Base-by-base conservation (phyloP, 495 filamentous ascomycete species). In the Aspergillus baeticus region DNA sequence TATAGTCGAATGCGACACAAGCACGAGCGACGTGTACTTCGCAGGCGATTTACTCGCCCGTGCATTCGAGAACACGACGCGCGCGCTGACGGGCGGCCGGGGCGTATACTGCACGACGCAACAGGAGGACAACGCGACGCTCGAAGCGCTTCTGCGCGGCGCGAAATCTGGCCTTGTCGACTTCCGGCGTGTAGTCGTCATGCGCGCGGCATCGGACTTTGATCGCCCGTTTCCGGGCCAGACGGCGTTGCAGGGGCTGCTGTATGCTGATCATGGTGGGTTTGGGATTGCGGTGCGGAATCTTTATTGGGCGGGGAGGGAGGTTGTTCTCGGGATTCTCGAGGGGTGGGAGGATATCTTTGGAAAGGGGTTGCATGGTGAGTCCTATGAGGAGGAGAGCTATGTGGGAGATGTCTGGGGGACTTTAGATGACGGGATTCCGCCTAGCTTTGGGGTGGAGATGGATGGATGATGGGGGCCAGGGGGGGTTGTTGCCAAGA, bases 381-480 rank as follows among this genome's bases (percentile, higher is more conserved):
- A n/a, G n/a, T n/a, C n/a, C n/a, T n/a, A n/a, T 46, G 77, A 81
- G 65, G 70, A 86, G 0, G 72, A 52, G 14, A 92, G 90, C 62
- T 91, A 91, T 57, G 74, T 92, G 31, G 88, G 88, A 7, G 85
- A 91, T 64, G 84, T 89, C 47, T 84, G 87, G 53, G 87, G 86
- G 8, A 81, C 81, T n/a, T n/a, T n/a, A n/a, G n/a, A n/a, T n/a
- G n/a, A n/a, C n/a, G n/a, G n/a, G n/a, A n/a, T n/a, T n/a, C n/a
- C n/a, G n/a, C n/a, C n/a, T n/a, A n/a, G n/a, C n/a, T n/a, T n/a
- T n/a, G n/a, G n/a, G n/a, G n/a, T n/a, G n/a, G n/a, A n/a, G n/a
- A n/a, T n/a, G n/a, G n/a, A n/a, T n/a, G n/a, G n/a, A n/a, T n/a
- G n/a, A n/a, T n/a, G n/a, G n/a, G n/a, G n/a, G n/a, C n/a, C n/a